Percentiles rank a stretch among this genome's conserved stretches.
Conservation (phyloP, 768 basidiomycete species). For the Lenzites betulinus region DNA sequence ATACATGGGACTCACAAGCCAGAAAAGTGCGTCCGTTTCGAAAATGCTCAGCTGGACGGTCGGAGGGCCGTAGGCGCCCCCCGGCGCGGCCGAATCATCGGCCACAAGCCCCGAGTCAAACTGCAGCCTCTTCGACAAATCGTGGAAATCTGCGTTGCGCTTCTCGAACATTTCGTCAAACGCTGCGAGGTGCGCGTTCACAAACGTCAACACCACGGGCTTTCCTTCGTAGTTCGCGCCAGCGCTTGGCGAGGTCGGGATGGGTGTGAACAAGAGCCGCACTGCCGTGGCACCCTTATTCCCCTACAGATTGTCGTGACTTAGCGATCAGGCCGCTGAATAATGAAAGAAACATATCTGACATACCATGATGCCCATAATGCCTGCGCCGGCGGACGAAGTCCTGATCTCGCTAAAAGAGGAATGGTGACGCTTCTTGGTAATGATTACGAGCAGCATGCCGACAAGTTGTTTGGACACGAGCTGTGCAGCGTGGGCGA, state of each 20-base stretch:
- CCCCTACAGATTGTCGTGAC: constrained; percentile 47
- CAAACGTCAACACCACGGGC: constrained; percentile 64
- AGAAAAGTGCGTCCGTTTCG: constrained; percentile 72
- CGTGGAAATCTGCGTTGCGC: constrained; percentile 74
- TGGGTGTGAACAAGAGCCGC: constrained; percentile 58
- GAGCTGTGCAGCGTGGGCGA: constrained; percentile 44
- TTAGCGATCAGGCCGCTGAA: constrained; percentile 1
- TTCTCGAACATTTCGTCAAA: constrained; percentile 78
- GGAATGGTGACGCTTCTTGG: constrained; percentile 49
- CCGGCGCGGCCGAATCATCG: constrained; percentile 18
- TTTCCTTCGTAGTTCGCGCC: constrained; percentile 24
- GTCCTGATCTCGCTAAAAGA: constrained; percentile 58
- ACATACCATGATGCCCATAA: constrained; percentile 76
- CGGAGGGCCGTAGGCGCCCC: constrained; percentile 9
- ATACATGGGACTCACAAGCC: constrained; percentile 58
- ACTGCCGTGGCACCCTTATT: constrained; percentile 82
- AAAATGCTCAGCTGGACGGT: constrained; percentile 41
- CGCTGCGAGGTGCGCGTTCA: constrained; percentile 83
- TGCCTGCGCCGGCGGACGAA: constrained; percentile 64
- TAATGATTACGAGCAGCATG: constrained; percentile 72
- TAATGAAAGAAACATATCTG: not conserved
- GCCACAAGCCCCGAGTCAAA: constrained; percentile 43
- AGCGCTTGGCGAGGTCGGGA: constrained; percentile 26
- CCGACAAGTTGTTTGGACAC: constrained; percentile 81
- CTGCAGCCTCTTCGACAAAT: constrained; percentile 57